Evolutionary conservation across 2,329 filamentous ascomycete genomes (phyloP), one percentile per base, ranked within the genome.

Genomic region (Pseudogymnoascus sp.): DNA sequence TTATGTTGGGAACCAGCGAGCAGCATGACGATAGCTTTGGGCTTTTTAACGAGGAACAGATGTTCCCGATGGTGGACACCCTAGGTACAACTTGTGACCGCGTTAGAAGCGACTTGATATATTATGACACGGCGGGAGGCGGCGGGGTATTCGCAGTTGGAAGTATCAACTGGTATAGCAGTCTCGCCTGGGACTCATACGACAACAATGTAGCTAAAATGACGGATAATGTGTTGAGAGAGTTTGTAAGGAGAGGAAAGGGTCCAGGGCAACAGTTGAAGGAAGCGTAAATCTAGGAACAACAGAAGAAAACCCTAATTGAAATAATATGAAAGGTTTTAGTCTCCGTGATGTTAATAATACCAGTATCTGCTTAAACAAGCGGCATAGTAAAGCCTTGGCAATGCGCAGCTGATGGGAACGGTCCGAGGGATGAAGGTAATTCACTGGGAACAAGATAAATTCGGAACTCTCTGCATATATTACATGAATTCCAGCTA

Each of bases 91-190:
- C 65, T 18, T 67, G 63, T 13, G 58, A 65, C 21, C 39, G 64
- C 25, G 65, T 70, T 27, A 60, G 69, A 21, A 66, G 64, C 33
- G 68, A 70, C 42, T 65, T 71, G 25, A 63, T 64, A 8, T 69
- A 69, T 52, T 71, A 69, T 60, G 66, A 69, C 29, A 67, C 67
- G 2, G 52, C 62, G 7, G 67, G 61, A 2, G 67, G 69, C 3
- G 68, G 67, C 4, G 67, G 62, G 5, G 64, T 71, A 5, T 71
- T 71, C 31, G 64, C 65, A 2, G 69, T 71, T 6, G 70, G 69
- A 0, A 70, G 68, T 60, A 71, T 71, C 55, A 71, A 69, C 48
- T 71, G 69, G 70, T 68, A 65, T 37, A 62, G 63, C 45, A 64
- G 62, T 29, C 55, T 71, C 5, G 69, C 48, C 1, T 71, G 67